phyloP scores from a whole-genome alignment of 805 yeast species.

The Clavispora phyllophila region DNA sequence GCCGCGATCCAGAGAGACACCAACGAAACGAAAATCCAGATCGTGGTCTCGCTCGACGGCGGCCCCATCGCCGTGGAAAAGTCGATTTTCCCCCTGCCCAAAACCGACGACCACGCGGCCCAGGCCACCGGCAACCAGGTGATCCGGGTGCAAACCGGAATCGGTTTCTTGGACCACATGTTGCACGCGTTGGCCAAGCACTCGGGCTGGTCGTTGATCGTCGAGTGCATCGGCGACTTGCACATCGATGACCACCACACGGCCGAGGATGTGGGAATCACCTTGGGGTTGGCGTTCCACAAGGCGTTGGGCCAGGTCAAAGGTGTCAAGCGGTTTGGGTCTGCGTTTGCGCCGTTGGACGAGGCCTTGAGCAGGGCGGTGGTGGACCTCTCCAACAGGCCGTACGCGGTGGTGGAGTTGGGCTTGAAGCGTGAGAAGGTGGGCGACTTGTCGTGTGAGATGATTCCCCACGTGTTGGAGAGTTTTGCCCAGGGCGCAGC shows the following conservation, averaged over 20 bases:
- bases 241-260: constrained; percentile 98
- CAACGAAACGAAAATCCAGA: constrained; percentile 90
- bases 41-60: constrained; percentile 80
- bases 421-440: constrained; percentile 89
- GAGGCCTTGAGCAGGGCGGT: constrained; percentile 95
- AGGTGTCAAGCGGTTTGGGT: constrained; percentile 91
- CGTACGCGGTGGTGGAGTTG: constrained; percentile 83
- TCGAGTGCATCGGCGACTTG: constrained; percentile 90
- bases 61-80: constrained; percentile 64
- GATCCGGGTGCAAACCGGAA: constrained; percentile 81
- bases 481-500: constrained; percentile 92
- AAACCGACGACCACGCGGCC: constrained; percentile 47
- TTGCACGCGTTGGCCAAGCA: constrained; percentile 95
- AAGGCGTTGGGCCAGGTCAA: constrained; percentile 82
- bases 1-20: constrained; percentile 66
- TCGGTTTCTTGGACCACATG: constrained; percentile 97
- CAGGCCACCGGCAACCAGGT: constrained; percentile 68
- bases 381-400: constrained; percentile 91
- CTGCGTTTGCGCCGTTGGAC: constrained; percentile 92
- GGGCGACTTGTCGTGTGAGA: constrained; percentile 89
- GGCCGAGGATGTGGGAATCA: constrained; percentile 92
- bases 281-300: constrained; percentile 85
- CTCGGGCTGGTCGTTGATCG: constrained; percentile 88
- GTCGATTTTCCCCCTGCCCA: constrained; percentile 44
- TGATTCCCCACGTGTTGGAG: constrained; percentile 96